A percentile compares a stretch with the other conserved stretches of the same genome.
phyloP scores from a whole-genome alignment of 306 rosid species.

The Arachis hypogaea region DNA sequence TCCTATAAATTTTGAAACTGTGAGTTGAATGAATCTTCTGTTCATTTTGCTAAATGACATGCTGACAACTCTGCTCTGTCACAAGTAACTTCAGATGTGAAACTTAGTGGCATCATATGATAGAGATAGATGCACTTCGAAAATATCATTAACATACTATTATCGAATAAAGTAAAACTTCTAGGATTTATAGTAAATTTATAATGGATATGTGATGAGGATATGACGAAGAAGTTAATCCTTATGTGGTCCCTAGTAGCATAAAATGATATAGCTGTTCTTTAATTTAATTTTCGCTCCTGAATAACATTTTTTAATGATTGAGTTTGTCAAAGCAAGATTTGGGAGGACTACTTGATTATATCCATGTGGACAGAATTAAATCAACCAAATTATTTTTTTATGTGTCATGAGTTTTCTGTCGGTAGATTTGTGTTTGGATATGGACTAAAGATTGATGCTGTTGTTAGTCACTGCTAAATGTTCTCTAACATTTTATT shows the following conservation, averaged over 20 bases:
- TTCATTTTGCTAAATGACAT: constrained; percentile 23
- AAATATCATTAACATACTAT: neutral
- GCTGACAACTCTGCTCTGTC: constrained; percentile 4
- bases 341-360: constrained; percentile 7
- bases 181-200: neutral
- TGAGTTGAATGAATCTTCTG: constrained; percentile 51
- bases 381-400: neutral
- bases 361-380: constrained; percentile 16
- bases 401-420: neutral
- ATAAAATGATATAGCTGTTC: constrained; percentile 14
- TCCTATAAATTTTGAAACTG: constrained; percentile 93
- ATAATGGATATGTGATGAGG: constrained; percentile 9
- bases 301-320: neutral
- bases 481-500: neutral
- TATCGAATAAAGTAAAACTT: neutral
- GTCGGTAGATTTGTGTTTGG: neutral
- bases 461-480: neutral
- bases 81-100: constrained; percentile 29
- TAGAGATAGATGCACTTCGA: neutral
- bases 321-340: constrained; percentile 6
- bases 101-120: constrained; percentile 6
- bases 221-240: constrained; percentile 6
- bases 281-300: neutral
- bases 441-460: constrained; percentile 2
- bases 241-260: constrained; percentile 2